phyloP scores from a whole-genome alignment of 129 eudicot species.

The Chrysanthemum lavandulifolium region DNA sequence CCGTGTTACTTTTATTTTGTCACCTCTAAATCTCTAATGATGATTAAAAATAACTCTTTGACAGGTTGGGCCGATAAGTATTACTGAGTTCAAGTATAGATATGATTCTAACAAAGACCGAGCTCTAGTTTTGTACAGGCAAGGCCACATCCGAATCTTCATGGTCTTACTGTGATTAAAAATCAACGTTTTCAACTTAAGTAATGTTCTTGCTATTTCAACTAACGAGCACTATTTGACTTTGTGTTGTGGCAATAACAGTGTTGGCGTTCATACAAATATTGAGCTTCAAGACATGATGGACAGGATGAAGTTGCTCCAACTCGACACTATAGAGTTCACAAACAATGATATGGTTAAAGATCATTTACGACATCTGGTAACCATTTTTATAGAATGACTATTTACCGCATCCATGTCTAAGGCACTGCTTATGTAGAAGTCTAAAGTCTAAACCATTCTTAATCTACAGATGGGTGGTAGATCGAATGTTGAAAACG shows the following conservation, averaged over 20 bases:
- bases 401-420: no score
- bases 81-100: conserved; percentile 87
- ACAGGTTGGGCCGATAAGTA: conserved; percentile 81
- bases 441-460: conserved; percentile 2
- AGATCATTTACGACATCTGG: conserved; percentile 92
- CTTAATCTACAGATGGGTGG: conserved; percentile 72
- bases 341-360: conserved; percentile 85
- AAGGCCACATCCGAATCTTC: conserved; percentile 20
- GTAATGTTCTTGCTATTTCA: background rate
- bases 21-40: no score
- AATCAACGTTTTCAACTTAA: background rate
- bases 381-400: conserved; percentile 24
- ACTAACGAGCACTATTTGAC: background rate
- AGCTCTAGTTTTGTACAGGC: conserved; percentile 87
- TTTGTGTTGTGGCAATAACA: conserved; percentile 30
- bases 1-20: background rate
- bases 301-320: conserved; percentile 58
- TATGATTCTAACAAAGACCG: conserved; percentile 42
- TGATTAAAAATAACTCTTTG: conserved; percentile 10
- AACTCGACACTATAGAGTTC: conserved; percentile 63
- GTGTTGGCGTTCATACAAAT: conserved; percentile 84
- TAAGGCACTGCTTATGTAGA: background rate
- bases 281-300: conserved; percentile 70
- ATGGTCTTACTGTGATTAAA: background rate
- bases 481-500: conserved; percentile 61